Evolutionary conservation across 202 grass and related monocot species (phyloP).

Genomic region (Schoenoplectus triqueter): DNA sequence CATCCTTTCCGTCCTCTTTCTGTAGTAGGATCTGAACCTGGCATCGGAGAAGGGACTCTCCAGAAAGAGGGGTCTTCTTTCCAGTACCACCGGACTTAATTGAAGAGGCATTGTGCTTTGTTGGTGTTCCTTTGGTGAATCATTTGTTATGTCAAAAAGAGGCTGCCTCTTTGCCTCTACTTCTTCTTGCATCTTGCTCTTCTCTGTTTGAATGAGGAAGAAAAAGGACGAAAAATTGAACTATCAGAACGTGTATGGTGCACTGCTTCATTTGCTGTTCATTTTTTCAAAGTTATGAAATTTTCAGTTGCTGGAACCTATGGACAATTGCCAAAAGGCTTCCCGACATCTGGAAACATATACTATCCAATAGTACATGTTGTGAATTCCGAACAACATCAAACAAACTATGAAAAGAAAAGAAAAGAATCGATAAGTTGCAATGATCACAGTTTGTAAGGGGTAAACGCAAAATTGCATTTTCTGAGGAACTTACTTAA

Average conservation of each 20-base stretch:
- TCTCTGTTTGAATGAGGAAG: constrained; percentile 34
- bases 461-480: constrained; percentile 1
- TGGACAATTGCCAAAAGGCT: background rate
- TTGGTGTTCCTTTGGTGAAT: constrained; percentile 34
- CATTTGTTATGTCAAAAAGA: constrained; percentile 17
- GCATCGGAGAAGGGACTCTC: background rate
- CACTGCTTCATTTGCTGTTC: background rate
- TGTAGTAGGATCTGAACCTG: constrained; percentile 26
- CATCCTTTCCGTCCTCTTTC: constrained; percentile 16
- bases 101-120: background rate
- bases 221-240: background rate
- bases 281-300: background rate
- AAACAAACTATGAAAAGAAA: background rate
- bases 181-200: constrained; percentile 27
- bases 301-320: background rate
- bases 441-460: background rate
- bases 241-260: background rate
- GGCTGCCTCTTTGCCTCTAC: background rate
- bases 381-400: background rate
- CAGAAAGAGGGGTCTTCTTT: background rate
- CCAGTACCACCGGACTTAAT: background rate
- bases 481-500: constrained; percentile 23
- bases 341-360: background rate
- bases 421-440: background rate
- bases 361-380: background rate